Percentiles rank a stretch among this genome's conserved stretches.
These are phyloP conservation scores for Balansia obtecta DNA, from an alignment of 2,329 filamentous ascomycete species.

Conservation along the genomic window DNA sequence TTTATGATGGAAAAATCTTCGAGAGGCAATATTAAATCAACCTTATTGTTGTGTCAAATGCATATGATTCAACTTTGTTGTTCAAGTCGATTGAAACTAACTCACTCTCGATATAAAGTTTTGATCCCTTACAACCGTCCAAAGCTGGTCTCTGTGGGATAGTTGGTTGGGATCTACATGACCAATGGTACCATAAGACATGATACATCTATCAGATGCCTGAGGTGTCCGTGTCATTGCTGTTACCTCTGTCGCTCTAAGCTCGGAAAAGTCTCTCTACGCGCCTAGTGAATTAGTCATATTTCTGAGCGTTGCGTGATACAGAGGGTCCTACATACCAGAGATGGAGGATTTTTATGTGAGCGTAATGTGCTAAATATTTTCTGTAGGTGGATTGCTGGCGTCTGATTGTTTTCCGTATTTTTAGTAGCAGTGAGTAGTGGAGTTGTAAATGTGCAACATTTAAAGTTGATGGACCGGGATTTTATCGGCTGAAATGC, in stretches of 20 bases:
- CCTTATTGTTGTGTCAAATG: slow-evolving; percentile 22
- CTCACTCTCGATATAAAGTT: slow-evolving; percentile 56
- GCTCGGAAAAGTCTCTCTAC: neutral
- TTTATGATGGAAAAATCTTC: slow-evolving; percentile 43
- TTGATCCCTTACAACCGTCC: slow-evolving; percentile 52
- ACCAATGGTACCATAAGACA: slow-evolving; percentile 54
- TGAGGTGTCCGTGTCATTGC: slow-evolving; percentile 36
- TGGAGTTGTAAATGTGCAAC: neutral
- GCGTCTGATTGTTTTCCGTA: too few relatives aligned
- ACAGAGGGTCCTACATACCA: too few relatives aligned
- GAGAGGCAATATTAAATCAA: slow-evolving; percentile 62
- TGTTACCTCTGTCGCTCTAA: neutral
- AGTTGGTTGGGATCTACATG: slow-evolving; percentile 60
- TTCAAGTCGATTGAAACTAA: neutral
- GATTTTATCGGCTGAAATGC: neutral
- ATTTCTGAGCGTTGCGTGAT: neutral
- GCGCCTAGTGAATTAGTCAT: neutral
- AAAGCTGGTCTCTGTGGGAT: slow-evolving; percentile 64
- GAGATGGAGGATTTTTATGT: too few relatives aligned
- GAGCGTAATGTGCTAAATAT: too few relatives aligned
- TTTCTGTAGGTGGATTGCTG: too few relatives aligned
- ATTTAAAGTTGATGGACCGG: neutral
- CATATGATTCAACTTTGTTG: neutral
- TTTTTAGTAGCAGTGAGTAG: too few relatives aligned
- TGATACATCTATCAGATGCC: slow-evolving; percentile 56